A percentile compares a stretch with the other conserved stretches of the same genome.
These are phyloP conservation scores for Dovyalis caffra DNA, from an alignment of 345 rosid species.

Conservation along the genomic window DNA sequence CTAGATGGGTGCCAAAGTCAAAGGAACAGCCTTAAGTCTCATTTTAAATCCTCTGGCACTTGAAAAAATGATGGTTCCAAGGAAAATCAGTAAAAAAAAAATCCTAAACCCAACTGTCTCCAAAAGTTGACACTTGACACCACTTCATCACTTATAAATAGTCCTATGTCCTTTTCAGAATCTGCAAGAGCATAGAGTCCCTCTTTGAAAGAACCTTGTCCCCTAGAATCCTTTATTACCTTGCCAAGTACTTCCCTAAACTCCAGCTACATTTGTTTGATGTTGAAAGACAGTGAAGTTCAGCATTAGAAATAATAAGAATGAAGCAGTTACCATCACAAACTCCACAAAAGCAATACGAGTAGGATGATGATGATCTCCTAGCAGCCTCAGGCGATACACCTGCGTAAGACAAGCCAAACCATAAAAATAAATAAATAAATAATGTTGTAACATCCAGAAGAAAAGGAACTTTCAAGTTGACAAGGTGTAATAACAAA, in stretches of 20 bases:
- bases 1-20: background rate
- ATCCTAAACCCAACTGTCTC: background rate
- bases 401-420: slow-evolving; percentile 46
- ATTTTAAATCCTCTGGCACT: background rate
- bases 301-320: background rate
- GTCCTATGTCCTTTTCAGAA: background rate
- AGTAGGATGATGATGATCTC: slow-evolving; percentile 88
- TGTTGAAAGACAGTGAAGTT: background rate
- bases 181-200: background rate
- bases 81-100: background rate
- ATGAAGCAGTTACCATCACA: slow-evolving; percentile 44
- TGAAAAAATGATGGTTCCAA: background rate
- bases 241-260: background rate
- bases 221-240: background rate
- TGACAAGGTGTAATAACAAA: slow-evolving; percentile 21
- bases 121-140: background rate
- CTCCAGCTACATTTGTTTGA: background rate
- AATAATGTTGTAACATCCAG: slow-evolving; percentile 4
- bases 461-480: background rate
- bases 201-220: background rate
- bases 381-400: slow-evolving; percentile 86
- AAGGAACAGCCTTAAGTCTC: background rate
- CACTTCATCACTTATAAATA: background rate
- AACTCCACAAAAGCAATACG: slow-evolving; percentile 98
- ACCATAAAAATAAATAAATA: slow-evolving; percentile 5